Percentiles rank a stretch among this genome's conserved stretches.
These are phyloP conservation scores for Saccharata proteae DNA, from an alignment of 2,329 filamentous ascomycete genomes.

Conservation along the genomic window DNA sequence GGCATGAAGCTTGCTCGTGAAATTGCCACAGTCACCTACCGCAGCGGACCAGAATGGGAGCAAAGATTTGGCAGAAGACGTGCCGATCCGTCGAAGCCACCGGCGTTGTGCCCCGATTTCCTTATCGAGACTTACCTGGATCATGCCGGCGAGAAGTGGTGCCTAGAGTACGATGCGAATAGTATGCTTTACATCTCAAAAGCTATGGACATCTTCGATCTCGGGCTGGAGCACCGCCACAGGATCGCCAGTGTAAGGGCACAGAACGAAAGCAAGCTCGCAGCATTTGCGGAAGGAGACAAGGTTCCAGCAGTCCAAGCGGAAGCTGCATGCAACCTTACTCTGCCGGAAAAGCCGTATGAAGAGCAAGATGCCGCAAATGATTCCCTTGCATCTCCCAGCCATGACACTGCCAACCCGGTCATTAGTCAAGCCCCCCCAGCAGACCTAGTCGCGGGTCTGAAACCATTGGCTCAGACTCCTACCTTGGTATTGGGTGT, in stretches of 20 bases:
- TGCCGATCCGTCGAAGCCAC: conserved; percentile 74
- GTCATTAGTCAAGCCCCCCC: conserved; percentile 56
- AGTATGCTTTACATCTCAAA: conserved; percentile 94
- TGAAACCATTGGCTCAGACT: conserved; percentile 59
- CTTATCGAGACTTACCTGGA: conserved; percentile 97
- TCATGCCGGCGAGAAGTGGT: conserved; percentile 97
- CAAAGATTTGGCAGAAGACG: conserved; percentile 79
- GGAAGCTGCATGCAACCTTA: conserved; percentile 57
- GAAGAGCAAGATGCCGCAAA: conserved; percentile 59
- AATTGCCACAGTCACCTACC: conserved; percentile 95
- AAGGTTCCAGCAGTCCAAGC: conserved; percentile 15
- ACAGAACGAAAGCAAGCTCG: conserved; percentile 47
- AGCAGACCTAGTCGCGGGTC: conserved; percentile 64
- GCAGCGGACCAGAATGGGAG: conserved; percentile 95
- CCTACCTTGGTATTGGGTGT: conserved; percentile 86
- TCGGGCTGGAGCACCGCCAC: conserved; percentile 59
- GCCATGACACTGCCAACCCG: conserved; percentile 13
- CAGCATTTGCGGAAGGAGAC: conserved; percentile 27
- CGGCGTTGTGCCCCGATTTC: conserved; percentile 93
- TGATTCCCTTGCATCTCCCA: conserved; percentile 10
- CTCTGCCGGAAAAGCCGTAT: conserved; percentile 72
- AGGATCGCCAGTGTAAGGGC: conserved; percentile 51
- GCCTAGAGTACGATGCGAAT: conserved; percentile 90
- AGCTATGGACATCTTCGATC: conserved; percentile 96
- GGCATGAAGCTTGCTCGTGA: conserved; percentile 97